Conservation (phyloP, 768 basidiomycete species). For the Boletus barrowsii region DNA sequence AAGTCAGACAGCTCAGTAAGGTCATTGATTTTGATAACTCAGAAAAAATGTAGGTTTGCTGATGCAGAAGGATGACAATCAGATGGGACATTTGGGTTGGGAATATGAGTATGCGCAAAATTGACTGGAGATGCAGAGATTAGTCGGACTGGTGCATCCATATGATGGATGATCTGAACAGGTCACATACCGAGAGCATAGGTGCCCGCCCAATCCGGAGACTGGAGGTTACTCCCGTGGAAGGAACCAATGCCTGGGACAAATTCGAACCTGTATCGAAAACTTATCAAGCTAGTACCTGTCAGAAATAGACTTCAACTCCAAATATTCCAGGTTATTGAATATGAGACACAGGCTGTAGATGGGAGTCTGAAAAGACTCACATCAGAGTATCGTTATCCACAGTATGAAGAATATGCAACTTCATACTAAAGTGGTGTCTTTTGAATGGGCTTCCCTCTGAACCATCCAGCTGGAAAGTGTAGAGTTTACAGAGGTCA, state of each 20-base stretch:
- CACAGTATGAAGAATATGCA: too few species aligned
- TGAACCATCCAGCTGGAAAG: conserved; percentile 87
- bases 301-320: neutral
- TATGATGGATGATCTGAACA: too few species aligned
- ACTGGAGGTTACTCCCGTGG: conserved; percentile 15
- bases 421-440: too few species aligned
- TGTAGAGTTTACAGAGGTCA: conserved; percentile 80
- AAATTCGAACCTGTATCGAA: conserved; percentile 9
- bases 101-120: conserved; percentile 15
- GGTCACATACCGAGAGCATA: conserved; percentile 10
- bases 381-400: too few species aligned
- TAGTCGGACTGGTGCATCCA: neutral
- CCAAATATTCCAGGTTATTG: too few species aligned
- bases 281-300: too few species aligned
- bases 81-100: conserved; percentile 1
- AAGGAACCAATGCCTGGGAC: too few species aligned
- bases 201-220: conserved; percentile 10
- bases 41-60: too few species aligned
- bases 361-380: too few species aligned
- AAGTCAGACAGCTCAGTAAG: too few species aligned
- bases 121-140: conserved; percentile 4
- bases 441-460: neutral
- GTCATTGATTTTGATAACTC: too few species aligned
- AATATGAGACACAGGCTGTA: neutral
- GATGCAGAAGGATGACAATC: conserved; percentile 11